Base-by-base conservation (phyloP, 2,329 filamentous ascomycete genomes). In the Chaetothyriales sp. region DNA sequence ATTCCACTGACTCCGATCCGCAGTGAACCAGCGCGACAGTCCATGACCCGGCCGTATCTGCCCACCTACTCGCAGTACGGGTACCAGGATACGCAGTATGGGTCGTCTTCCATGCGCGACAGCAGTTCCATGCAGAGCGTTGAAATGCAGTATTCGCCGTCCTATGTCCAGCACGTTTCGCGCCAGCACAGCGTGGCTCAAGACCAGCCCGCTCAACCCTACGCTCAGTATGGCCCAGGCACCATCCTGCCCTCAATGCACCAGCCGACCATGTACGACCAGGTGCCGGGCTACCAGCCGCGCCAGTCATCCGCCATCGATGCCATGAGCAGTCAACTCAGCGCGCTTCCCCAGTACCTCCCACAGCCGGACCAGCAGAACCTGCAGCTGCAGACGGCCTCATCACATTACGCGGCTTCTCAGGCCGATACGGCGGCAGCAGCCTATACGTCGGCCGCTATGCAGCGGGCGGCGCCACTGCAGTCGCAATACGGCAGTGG, bases 281-380 rank as follows among this genome's bases (percentile, higher is more conserved):
- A 79, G 63, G 79, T 81, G 65, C 77, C 81, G 69, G 82, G 82
- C 64, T 93, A 87, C 71, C 76, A 81, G 63, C 73, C 80, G 60
- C 51, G 84, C 72, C 84, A 87, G 64, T 78, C 83, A 69, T 79
- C 83, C 74, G 79, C 77, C 54, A 78, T 92, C 70, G 84, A 87
- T 65, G 84, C 87, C 70, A 75, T 89, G 66, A 72, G 80, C 64
- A 80, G 70, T 63, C 75, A 76, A 64, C 79, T 87, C 66, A 20
- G 45, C 8, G 75, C 78, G 54, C 75, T 82, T 64, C 75, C 82
- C 70, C 82, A 83, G 63, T 95, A 92, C 73, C 89, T 87, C 68
- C 64, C 71, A 60, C 70, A 77, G 60, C 75, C 73, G 67, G 82
- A 84, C 64, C 73, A 81, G 63, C 73, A 78, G 60, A 81, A 75